A percentile compares a stretch with the other conserved stretches of the same genome.
Conservation (phyloP, 2,329 filamentous ascomycete species). For the Pseudogymnoascus sp. region DNA sequence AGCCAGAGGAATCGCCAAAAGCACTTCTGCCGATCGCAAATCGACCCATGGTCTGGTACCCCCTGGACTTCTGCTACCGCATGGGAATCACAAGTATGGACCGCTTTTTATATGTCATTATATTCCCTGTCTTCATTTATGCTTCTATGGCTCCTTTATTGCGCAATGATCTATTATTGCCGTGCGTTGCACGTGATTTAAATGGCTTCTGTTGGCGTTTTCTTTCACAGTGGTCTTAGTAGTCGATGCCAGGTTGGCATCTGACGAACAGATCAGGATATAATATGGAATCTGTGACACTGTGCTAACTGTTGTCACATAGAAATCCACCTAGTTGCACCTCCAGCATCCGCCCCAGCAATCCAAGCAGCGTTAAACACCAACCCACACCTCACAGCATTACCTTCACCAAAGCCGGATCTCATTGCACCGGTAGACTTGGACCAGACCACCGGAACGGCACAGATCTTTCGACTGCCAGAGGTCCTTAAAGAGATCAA, state of each 20-base stretch:
- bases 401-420: constrained; percentile 66
- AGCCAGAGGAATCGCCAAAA: constrained; percentile 73
- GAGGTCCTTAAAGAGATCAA: constrained; percentile 74
- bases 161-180: background rate
- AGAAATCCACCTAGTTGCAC: constrained; percentile 59
- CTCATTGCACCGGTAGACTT: constrained; percentile 70
- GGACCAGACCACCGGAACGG: constrained; percentile 80
- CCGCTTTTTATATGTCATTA: background rate
- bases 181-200: background rate
- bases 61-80: constrained; percentile 76
- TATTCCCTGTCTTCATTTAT: background rate
- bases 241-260: background rate
- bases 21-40: constrained; percentile 77
- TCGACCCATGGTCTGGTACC: constrained; percentile 84
- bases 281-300: background rate
- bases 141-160: background rate
- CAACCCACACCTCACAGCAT: constrained; percentile 67
- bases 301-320: constrained; percentile 5
- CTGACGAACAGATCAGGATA: background rate
- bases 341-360: constrained; percentile 57
- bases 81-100: constrained; percentile 66
- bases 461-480: constrained; percentile 75
- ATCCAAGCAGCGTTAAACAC: constrained; percentile 66
- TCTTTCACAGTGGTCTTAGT: background rate
- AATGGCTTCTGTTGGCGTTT: background rate